phyloP scores from a whole-genome alignment of 208 protist species.

The Wallacemonas sp. region DNA sequence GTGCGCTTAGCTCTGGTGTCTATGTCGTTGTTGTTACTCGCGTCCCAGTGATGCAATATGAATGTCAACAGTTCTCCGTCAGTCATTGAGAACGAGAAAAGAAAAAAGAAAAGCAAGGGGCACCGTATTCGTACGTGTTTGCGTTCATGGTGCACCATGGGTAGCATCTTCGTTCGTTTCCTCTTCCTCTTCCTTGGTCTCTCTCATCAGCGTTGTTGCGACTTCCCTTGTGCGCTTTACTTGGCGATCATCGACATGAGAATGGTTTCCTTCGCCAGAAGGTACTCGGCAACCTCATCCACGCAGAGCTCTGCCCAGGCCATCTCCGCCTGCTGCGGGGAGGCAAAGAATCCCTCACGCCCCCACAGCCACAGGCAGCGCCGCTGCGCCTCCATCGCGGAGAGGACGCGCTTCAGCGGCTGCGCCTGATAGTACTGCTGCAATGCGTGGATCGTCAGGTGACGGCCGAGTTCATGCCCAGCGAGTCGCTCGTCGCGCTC shows the following conservation, averaged over 20 bases:
- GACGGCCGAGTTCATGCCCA: background rate
- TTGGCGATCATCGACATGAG: background rate
- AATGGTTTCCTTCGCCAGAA: conserved; percentile 13
- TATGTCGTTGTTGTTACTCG: no score
- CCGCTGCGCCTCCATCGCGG: conserved; percentile 23
- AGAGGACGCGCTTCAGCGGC: conserved; percentile 25
- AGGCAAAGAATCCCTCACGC: background rate
- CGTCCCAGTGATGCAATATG: no score
- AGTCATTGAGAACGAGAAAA: no score
- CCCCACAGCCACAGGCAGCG: conserved; percentile 21
- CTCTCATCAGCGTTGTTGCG: no score
- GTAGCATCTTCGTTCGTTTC: no score
- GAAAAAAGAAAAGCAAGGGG: no score
- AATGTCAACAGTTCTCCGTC: no score
- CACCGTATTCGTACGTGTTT: no score
- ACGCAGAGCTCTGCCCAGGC: conserved; percentile 36
- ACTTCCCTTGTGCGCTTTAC: background rate
- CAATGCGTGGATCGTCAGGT: conserved; percentile 11
- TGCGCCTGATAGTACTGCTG: conserved; percentile 36
- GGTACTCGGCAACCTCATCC: conserved; percentile 33
- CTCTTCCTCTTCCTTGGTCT: no score
- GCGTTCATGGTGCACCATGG: no score
- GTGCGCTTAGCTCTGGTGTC: no score
- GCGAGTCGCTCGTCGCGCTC: background rate
- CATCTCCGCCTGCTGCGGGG: conserved; percentile 3